phyloP scores from a whole-genome alignment of 306 rosid genomes.

The Dryas drummondii region DNA sequence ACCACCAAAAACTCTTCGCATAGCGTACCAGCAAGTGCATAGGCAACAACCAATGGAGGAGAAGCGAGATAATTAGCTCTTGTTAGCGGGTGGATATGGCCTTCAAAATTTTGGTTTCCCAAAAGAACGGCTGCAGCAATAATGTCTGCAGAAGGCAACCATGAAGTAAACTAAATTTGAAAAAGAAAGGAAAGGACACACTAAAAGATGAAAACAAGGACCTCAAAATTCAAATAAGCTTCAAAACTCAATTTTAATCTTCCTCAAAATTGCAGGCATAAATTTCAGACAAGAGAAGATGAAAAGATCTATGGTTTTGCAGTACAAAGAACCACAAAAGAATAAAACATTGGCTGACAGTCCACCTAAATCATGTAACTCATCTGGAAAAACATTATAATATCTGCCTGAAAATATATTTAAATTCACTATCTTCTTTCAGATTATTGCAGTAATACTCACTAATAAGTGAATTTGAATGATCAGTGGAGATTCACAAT shows the following conservation, averaged over 20 bases:
- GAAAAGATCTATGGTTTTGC: too few relatives aligned
- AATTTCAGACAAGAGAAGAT: neutral
- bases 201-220: neutral
- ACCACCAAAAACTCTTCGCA: neutral
- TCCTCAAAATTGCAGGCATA: neutral
- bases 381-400: too few relatives aligned
- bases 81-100: constrained; percentile 40
- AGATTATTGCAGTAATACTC: too few relatives aligned
- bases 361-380: too few relatives aligned
- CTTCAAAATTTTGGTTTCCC: constrained; percentile 50
- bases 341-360: too few relatives aligned
- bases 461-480: too few relatives aligned
- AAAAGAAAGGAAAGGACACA: neutral
- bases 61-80: constrained; percentile 55
- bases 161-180: neutral
- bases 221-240: neutral
- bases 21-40: constrained; percentile 50
- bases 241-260: neutral
- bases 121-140: constrained; percentile 45
- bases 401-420: too few relatives aligned
- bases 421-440: too few relatives aligned
- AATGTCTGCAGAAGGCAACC: constrained; percentile 31
- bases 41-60: constrained; percentile 49
- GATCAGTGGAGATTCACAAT: neutral
- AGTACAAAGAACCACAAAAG: too few relatives aligned